Percentiles rank a stretch among this genome's conserved stretches.
Evolutionary conservation across 805 yeast species (phyloP).

Genomic region (Wickerhamiella shivajii): DNA sequence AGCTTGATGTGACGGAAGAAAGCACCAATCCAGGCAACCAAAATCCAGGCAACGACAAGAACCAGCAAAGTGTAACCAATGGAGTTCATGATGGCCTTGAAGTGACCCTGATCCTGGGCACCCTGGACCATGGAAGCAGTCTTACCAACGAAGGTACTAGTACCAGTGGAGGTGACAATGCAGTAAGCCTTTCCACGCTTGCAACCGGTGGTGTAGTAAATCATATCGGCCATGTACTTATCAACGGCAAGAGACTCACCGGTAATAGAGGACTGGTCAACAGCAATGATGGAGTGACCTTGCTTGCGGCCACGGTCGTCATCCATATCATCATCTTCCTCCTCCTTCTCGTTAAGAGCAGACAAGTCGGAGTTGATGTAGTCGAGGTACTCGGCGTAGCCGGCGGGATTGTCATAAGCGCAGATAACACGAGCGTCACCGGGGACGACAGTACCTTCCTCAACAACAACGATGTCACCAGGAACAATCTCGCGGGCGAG

Average conservation of each 20-base stretch:
- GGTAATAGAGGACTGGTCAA: slow-evolving; percentile 89
- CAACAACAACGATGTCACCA: slow-evolving; percentile 84
- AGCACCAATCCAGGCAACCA: slow-evolving; percentile 84
- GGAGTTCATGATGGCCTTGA: slow-evolving; percentile 94
- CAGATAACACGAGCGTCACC: slow-evolving; percentile 70
- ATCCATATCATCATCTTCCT: slow-evolving; percentile 22
- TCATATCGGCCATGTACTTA: slow-evolving; percentile 78
- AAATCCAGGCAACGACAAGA: slow-evolving; percentile 70
- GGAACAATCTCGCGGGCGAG: slow-evolving; percentile 82
- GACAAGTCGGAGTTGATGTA: slow-evolving; percentile 25
- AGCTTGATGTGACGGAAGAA: slow-evolving; percentile 87
- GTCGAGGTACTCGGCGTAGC: slow-evolving; percentile 27
- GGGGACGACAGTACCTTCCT: slow-evolving; percentile 87
- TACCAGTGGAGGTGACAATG: slow-evolving; percentile 90
- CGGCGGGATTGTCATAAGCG: slow-evolving; percentile 26
- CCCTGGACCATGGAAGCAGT: slow-evolving; percentile 95
- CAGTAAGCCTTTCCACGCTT: slow-evolving; percentile 93
- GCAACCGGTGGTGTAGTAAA: slow-evolving; percentile 88
- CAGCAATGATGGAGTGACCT: slow-evolving; percentile 63
- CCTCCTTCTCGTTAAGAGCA: slow-evolving; percentile 19
- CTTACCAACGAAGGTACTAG: slow-evolving; percentile 89
- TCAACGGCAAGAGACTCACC: slow-evolving; percentile 97
- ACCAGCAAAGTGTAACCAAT: slow-evolving; percentile 86
- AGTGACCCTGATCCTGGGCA: slow-evolving; percentile 95
- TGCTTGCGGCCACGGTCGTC: slow-evolving; percentile 52